Conservation (phyloP, 345 rosid species). For the Euphorbia tirucalli region DNA sequence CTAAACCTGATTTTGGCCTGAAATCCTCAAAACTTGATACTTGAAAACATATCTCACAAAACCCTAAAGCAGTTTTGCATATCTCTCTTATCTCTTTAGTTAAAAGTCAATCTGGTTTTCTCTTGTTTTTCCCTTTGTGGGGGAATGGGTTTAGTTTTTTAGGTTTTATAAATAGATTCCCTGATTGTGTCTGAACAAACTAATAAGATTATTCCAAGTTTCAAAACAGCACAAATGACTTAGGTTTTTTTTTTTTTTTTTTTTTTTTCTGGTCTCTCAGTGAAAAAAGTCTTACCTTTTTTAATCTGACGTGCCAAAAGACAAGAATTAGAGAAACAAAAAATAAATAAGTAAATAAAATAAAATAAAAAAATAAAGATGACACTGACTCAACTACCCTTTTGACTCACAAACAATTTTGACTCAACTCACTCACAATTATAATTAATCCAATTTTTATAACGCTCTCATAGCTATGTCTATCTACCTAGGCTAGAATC, state of each 20-base stretch:
- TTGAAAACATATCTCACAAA: slow-evolving; percentile 6
- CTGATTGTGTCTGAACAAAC: slow-evolving; percentile 21
- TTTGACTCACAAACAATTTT: slow-evolving; percentile 21
- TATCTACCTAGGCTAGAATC: slow-evolving; percentile 5
- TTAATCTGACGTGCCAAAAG: slow-evolving; percentile 23
- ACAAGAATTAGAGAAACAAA: not conserved
- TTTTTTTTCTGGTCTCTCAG: slow-evolving; percentile 11
- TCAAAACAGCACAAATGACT: slow-evolving; percentile 20
- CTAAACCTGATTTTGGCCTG: slow-evolving; percentile 14
- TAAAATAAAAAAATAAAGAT: slow-evolving; percentile 14
- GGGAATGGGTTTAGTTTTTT: slow-evolving; percentile 11
- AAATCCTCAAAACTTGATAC: slow-evolving; percentile 5
- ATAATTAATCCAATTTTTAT: slow-evolving; percentile 2
- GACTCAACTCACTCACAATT: slow-evolving; percentile 3
- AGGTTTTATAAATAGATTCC: slow-evolving; percentile 18
- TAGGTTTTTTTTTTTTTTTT: too few species aligned
- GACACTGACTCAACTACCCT: slow-evolving; percentile 22
- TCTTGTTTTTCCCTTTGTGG: slow-evolving; percentile 5
- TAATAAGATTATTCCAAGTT: slow-evolving; percentile 21
- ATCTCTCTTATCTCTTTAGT: not conserved
- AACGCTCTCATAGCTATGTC: slow-evolving; percentile 27
- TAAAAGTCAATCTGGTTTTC: slow-evolving; percentile 7
- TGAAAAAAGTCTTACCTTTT: slow-evolving; percentile 10
- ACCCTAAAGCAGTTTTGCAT: slow-evolving; percentile 20
- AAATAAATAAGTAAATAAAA: too few species aligned